Base-by-base conservation (phyloP, 2,329 filamentous ascomycete species). In the Cladophialophora bantiana region DNA sequence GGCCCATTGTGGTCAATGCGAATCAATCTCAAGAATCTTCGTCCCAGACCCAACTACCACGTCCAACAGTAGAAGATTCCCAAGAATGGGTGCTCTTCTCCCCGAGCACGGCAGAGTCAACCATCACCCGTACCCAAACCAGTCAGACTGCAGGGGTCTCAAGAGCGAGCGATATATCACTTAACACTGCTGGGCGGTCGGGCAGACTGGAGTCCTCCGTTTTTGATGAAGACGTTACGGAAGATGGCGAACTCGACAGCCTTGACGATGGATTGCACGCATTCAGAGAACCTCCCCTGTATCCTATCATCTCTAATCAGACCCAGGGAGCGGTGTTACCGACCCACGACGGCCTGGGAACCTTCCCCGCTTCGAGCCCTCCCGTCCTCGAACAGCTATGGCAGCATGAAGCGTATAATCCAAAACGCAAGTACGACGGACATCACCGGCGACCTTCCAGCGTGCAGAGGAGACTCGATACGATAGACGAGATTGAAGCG, bases 41-140 rank as follows among this genome's bases (percentile, higher is more conserved):
- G 34, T 65, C 61, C 40, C 58, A 66, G 78, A 82, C 63, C 31
- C 66, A 65, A 31, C 31, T 52, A 42, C 62, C 64, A 42, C 67
- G 65, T 13, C 52, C 67, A 20, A 53, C 64, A 32, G 52, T 71
- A 15, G 88, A 91, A 68, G 90, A 94, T 71, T 90, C 92, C 12
- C 90, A 95, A 78, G 94, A 96, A 86, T 99, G 95, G 95, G 90
- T 98, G 62, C 88, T 99, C 71, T 99, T 99, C 83, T 92, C 93
- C 7, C 92, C 92, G 1, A 84, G 85, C 7, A 88, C 89, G 70
- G 85, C 84, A 66, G 81, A 83, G 38, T 89, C 90, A 20, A 85
- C 85, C 10, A 88, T 88, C 4, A 89, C 90, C 68, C 85, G 89
- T 60, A 92, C 89, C 53, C 88, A 86, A 66, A 88, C 78, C 71